Evolutionary conservation across 2,329 filamentous ascomycete species (phyloP).

Genomic region (Trematosphaeria pertusa): DNA sequence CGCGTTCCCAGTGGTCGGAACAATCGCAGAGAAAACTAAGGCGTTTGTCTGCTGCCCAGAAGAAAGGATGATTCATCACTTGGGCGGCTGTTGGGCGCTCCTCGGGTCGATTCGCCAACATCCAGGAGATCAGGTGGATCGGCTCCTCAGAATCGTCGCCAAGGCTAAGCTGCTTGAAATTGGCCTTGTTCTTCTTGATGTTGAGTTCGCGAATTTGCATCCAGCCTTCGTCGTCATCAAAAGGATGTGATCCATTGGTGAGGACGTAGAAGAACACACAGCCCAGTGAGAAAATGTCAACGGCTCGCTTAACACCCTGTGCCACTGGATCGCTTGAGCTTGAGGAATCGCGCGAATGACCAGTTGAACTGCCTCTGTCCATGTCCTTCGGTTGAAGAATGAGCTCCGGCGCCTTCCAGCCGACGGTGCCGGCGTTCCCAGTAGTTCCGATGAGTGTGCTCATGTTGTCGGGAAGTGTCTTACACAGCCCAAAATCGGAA

Average conservation of each 20-base stretch:
- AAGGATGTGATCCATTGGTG: conserved; percentile 89
- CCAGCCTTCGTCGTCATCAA: conserved; percentile 91
- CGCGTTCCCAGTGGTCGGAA: conserved; percentile 95
- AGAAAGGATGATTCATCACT: conserved; percentile 93
- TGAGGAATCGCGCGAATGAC: conserved; percentile 51
- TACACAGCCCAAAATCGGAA: conserved; percentile 96
- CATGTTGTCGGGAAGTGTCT: conserved; percentile 93
- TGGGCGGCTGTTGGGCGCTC: conserved; percentile 75
- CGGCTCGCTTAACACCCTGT: conserved; percentile 89
- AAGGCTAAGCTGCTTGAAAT: conserved; percentile 74
- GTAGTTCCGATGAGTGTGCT: conserved; percentile 95
- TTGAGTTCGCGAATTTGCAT: conserved; percentile 87
- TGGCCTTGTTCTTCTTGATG: conserved; percentile 87
- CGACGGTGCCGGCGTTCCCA: conserved; percentile 90
- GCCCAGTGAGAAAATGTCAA: conserved; percentile 96
- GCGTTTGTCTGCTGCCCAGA: conserved; percentile 90
- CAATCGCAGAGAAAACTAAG: conserved; percentile 94
- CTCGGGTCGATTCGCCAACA: conserved; percentile 73
- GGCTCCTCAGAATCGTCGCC: conserved; percentile 88
- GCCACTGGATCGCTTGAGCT: conserved; percentile 52
- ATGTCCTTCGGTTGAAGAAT: conserved; percentile 66
- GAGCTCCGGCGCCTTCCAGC: conserved; percentile 95
- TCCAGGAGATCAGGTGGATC: conserved; percentile 81
- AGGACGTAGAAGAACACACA: conserved; percentile 99
- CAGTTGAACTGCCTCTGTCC: conserved; percentile 50